Conservation (phyloP, 2,329 filamentous ascomycete species). For the Furcasterigmium sp. region DNA sequence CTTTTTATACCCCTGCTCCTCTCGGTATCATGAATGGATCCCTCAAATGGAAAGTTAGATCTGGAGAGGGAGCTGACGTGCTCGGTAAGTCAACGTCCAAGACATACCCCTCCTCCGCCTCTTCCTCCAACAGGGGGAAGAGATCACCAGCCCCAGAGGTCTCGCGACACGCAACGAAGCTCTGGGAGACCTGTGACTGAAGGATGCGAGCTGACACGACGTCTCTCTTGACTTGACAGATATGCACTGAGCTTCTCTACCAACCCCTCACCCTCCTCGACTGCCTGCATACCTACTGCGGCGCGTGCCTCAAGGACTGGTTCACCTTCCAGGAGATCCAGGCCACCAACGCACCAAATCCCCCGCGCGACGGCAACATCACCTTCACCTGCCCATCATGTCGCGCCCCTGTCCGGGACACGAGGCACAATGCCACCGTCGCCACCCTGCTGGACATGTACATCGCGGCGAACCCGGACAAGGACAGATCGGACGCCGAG, state of each 20-base stretch:
- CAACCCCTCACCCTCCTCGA: slow-evolving; percentile 88
- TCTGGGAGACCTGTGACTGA: neutral
- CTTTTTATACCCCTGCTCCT: neutral
- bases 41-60: slow-evolving; percentile 53
- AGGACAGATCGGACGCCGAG: slow-evolving; percentile 64
- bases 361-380: slow-evolving; percentile 40
- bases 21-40: slow-evolving; percentile 35
- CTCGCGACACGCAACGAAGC: slow-evolving; percentile 7
- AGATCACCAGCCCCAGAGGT: too few relatives aligned
- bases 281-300: slow-evolving; percentile 94
- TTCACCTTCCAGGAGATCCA: slow-evolving; percentile 72
- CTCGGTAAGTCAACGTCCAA: slow-evolving; percentile 81
- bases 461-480: slow-evolving; percentile 71
- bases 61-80: slow-evolving; percentile 93
- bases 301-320: slow-evolving; percentile 93
- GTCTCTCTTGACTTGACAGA: slow-evolving; percentile 49
- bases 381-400: slow-evolving; percentile 90
- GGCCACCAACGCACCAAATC: slow-evolving; percentile 44
- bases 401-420: slow-evolving; percentile 78
- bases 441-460: slow-evolving; percentile 88
- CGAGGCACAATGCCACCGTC: slow-evolving; percentile 84
- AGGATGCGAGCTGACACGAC: neutral
- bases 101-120: slow-evolving; percentile 10
- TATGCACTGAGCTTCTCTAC: slow-evolving; percentile 92
- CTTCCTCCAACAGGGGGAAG: too few relatives aligned